Conservation (phyloP, 345 rosid genomes). For the Acer saccharum region DNA sequence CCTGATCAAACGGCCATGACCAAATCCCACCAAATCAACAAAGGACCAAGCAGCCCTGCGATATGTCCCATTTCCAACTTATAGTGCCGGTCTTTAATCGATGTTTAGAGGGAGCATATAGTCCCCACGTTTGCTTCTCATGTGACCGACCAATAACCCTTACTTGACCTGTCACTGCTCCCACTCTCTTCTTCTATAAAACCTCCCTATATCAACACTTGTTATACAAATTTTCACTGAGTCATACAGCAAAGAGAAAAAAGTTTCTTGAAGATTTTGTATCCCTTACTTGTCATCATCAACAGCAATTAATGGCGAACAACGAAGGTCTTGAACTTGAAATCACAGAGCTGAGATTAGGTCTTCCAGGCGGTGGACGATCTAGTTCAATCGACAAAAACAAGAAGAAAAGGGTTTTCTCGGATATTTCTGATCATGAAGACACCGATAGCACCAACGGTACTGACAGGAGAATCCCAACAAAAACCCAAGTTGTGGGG, state of each 20-base stretch:
- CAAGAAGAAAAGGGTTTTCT: constrained; percentile 80
- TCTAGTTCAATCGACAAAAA: constrained; percentile 17
- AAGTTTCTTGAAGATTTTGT: not conserved
- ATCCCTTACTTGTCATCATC: no score
- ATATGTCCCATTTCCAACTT: constrained; percentile 53
- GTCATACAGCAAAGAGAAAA: not conserved
- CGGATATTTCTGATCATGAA: constrained; percentile 43
- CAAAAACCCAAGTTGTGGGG: constrained; percentile 77
- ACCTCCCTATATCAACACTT: not conserved
- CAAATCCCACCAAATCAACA: constrained; percentile 37
- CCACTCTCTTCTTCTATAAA: constrained; percentile 26
- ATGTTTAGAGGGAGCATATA: constrained; percentile 32
- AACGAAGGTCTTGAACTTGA: constrained; percentile 45
- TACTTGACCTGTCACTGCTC: constrained; percentile 52
- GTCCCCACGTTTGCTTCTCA: constrained; percentile 63
- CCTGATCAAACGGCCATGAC: constrained; percentile 47
- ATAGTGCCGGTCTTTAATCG: constrained; percentile 37
- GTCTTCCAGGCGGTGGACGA: constrained; percentile 51
- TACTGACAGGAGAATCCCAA: constrained; percentile 32
- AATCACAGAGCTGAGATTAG: constrained; percentile 85
- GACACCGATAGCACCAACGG: constrained; percentile 17
- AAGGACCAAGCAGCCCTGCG: constrained; percentile 33
- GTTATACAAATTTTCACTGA: not conserved
- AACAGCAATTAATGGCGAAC: not conserved
- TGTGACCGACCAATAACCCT: constrained; percentile 70